These are phyloP conservation scores for Paecilomyces sp. DNA, from an alignment of 2,329 filamentous ascomycete species.

Conservation along the genomic window DNA sequence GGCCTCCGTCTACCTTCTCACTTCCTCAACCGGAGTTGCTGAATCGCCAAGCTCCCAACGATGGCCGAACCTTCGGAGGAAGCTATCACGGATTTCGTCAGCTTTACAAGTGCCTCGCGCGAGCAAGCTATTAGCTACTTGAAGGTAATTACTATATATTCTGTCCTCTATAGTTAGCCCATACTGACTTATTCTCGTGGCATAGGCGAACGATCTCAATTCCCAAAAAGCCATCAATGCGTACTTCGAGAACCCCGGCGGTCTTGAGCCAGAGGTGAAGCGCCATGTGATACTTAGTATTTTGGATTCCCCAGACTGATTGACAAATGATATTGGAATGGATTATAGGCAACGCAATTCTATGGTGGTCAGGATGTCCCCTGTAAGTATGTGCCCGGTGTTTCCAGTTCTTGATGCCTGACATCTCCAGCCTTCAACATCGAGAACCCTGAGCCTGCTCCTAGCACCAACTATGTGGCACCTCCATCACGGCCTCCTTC, in stretches of 20 bases:
- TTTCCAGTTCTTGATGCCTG: constrained; percentile 1
- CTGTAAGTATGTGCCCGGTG: constrained; percentile 13
- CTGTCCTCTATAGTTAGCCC: not conserved
- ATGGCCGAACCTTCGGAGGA: constrained; percentile 36
- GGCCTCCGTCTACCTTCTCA: not conserved
- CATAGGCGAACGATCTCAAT: constrained; percentile 37
- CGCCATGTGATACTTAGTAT: not conserved
- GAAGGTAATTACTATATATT: constrained; percentile 21
- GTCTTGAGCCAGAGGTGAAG: constrained; percentile 25
- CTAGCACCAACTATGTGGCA: constrained; percentile 25
- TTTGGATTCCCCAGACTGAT: not conserved
- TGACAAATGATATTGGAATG: constrained; percentile 5
- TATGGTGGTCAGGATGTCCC: constrained; percentile 18
- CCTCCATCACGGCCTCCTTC: constrained; percentile 43
- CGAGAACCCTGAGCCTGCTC: constrained; percentile 28
- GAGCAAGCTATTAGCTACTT: constrained; percentile 34
- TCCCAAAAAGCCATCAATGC: constrained; percentile 41
- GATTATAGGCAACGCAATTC: not conserved
- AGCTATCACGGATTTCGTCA: constrained; percentile 33
- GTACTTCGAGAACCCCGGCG: constrained; percentile 39
- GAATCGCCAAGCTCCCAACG: not conserved
- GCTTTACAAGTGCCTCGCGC: constrained; percentile 32
- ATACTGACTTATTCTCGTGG: not conserved
- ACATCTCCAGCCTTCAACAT: constrained; percentile 27
- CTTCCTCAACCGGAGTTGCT: not conserved